Percentiles rank a stretch among this genome's conserved stretches.
These are phyloP conservation scores for Pythium brachiatum DNA, from an alignment of 352 stramenopile species.

Conservation along the genomic window DNA sequence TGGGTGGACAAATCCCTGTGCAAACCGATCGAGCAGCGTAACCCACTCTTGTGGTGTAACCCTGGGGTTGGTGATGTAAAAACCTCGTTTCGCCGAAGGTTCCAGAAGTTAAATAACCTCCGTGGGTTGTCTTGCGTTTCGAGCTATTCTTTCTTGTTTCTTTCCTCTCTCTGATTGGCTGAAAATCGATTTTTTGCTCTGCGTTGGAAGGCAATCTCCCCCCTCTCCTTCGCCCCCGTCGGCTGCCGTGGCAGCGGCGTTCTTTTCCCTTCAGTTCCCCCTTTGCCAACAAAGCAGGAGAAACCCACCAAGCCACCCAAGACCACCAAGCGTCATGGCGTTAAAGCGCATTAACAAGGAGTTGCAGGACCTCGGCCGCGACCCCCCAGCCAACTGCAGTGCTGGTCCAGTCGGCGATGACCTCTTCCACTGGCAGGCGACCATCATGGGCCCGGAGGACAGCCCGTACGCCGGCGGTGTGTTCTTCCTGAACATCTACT, in stretches of 20 bases:
- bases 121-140: background rate
- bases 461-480: constrained; percentile 97
- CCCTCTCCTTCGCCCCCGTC: constrained; percentile 4
- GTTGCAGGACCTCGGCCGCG: constrained; percentile 91
- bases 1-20: no score
- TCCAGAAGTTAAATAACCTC: constrained; percentile 31
- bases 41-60: no score
- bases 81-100: constrained; percentile 29
- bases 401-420: constrained; percentile 97
- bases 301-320: constrained; percentile 12
- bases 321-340: constrained; percentile 58
- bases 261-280: constrained; percentile 28
- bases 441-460: constrained; percentile 98
- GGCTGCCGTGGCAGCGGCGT: background rate
- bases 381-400: constrained; percentile 98
- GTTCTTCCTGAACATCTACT: constrained; percentile 99
- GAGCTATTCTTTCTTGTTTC: constrained; percentile 27
- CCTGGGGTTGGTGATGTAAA: no score
- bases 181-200: constrained; percentile 5
- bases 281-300: constrained; percentile 23
- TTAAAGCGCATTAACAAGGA: constrained; percentile 97
- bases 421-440: constrained; percentile 97
- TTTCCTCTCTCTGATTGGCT: constrained; percentile 10
- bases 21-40: no score
- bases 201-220: constrained; percentile 6